phyloP scores from a whole-genome alignment of 2,329 filamentous ascomycete genomes.

The Dactylellina parvicollis region DNA sequence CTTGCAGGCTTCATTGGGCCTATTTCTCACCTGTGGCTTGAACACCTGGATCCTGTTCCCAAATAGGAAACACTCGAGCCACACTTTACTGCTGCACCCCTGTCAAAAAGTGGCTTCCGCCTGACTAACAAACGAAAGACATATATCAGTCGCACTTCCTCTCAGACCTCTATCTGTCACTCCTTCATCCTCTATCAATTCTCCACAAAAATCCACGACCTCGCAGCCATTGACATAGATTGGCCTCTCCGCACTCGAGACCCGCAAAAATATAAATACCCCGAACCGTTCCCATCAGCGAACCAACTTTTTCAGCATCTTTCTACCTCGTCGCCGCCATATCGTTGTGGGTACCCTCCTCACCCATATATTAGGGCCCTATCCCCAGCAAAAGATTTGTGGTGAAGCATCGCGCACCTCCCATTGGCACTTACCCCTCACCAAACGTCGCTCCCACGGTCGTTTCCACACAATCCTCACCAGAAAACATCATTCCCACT shows the following conservation, averaged over 20 bases:
- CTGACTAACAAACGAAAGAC: constrained; percentile 39
- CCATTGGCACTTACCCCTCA: constrained; percentile 51
- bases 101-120: constrained; percentile 38
- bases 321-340: constrained; percentile 25
- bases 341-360: constrained; percentile 53
- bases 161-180: constrained; percentile 34
- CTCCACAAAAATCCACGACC: constrained; percentile 38
- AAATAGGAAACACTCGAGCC: constrained; percentile 23
- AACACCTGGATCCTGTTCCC: constrained; percentile 50
- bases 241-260: constrained; percentile 18
- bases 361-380: constrained; percentile 43
- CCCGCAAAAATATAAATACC: constrained; percentile 39
- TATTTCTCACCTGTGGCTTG: constrained; percentile 29
- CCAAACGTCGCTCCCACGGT: constrained; percentile 13
- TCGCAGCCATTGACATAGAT: constrained; percentile 25
- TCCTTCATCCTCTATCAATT: constrained; percentile 53
- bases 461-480: constrained; percentile 19
- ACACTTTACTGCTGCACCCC: constrained; percentile 10
- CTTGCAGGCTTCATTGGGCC: background rate
- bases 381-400: constrained; percentile 37
- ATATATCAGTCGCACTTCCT: constrained; percentile 51
- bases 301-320: constrained; percentile 34
- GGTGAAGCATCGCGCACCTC: constrained; percentile 47
- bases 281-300: constrained; percentile 31
- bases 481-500: constrained; percentile 36